Percentiles rank a stretch among this genome's conserved stretches.
Evolutionary conservation across 352 stramenopile species (phyloP).

Genomic region (Lagenidium sp.): DNA sequence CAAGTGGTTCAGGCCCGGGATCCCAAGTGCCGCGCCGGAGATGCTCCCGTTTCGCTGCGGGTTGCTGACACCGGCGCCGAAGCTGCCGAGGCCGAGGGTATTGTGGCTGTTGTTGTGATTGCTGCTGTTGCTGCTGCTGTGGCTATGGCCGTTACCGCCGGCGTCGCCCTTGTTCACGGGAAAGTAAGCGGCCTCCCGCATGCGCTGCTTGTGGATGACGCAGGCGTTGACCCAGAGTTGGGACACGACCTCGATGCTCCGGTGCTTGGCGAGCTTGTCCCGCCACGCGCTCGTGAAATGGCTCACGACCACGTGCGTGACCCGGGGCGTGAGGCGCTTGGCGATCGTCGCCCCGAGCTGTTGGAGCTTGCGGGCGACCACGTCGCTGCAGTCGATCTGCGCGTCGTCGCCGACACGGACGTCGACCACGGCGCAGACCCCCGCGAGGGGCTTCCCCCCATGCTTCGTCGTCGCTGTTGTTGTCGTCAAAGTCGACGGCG

Average conservation of each 20-base stretch:
- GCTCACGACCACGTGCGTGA: conserved; percentile 76
- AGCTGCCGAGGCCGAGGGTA: too few species aligned
- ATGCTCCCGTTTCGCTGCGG: background rate
- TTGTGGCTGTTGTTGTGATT: conserved; percentile 2
- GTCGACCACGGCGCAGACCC: conserved; percentile 68
- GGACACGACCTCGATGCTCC: conserved; percentile 63
- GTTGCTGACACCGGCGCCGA: background rate
- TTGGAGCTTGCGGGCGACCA: conserved; percentile 53
- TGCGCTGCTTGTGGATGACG: conserved; percentile 54
- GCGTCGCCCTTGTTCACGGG: conserved; percentile 36
- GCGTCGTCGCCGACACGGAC: conserved; percentile 54
- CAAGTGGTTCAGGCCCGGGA: too few species aligned
- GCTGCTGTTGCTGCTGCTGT: background rate
- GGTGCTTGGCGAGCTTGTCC: conserved; percentile 62
- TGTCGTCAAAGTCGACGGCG: background rate
- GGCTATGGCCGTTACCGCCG: background rate
- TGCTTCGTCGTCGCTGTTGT: conserved; percentile 2
- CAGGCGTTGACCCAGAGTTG: conserved; percentile 81
- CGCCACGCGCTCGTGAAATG: conserved; percentile 59
- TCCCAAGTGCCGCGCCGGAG: too few species aligned
- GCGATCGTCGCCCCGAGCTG: conserved; percentile 58
- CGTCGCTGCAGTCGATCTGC: conserved; percentile 75
- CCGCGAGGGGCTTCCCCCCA: conserved; percentile 16
- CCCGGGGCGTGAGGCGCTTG: conserved; percentile 47
- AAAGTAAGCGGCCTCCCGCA: conserved; percentile 70